Conservation (phyloP, 2,329 filamentous ascomycete species). For the Tolypocladium sp. region DNA sequence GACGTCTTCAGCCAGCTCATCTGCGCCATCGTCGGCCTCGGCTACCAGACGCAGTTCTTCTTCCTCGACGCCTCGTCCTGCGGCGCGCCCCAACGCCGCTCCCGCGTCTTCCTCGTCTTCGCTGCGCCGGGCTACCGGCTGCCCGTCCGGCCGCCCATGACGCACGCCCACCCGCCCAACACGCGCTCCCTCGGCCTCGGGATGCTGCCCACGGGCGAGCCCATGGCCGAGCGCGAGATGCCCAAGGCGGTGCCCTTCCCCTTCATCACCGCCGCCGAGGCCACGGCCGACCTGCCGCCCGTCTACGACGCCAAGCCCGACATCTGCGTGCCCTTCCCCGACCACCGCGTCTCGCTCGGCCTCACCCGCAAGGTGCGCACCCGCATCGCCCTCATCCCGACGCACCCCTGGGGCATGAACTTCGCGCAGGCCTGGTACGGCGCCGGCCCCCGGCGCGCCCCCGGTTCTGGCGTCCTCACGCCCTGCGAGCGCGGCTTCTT, state of each 20-base stretch:
- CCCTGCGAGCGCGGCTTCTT: slow-evolving; percentile 30
- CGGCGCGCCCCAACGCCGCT: slow-evolving; percentile 57
- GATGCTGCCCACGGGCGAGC: slow-evolving; percentile 45
- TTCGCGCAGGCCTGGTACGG: slow-evolving; percentile 38
- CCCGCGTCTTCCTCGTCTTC: slow-evolving; percentile 62
- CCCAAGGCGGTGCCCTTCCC: slow-evolving; percentile 46
- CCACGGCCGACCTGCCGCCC: slow-evolving; percentile 49
- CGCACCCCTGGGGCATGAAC: slow-evolving; percentile 43
- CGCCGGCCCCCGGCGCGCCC: not conserved
- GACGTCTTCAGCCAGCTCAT: slow-evolving; percentile 68
- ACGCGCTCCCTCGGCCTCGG: slow-evolving; percentile 37
- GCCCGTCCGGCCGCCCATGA: slow-evolving; percentile 45
- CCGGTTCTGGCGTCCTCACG: slow-evolving; percentile 24
- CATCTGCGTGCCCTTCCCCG: slow-evolving; percentile 55
- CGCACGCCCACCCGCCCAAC: slow-evolving; percentile 49
- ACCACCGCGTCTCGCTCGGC: slow-evolving; percentile 49
- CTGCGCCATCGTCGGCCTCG: slow-evolving; percentile 63
- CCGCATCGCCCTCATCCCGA: slow-evolving; percentile 51
- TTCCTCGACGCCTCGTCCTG: slow-evolving; percentile 61
- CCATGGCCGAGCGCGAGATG: slow-evolving; percentile 43
- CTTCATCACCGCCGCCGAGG: slow-evolving; percentile 43
- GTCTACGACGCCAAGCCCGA: slow-evolving; percentile 54
- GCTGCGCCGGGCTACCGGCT: slow-evolving; percentile 56
- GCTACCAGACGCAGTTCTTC: slow-evolving; percentile 65
- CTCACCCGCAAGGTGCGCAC: slow-evolving; percentile 28